Conservation (phyloP, 768 basidiomycete species). For the Hericium rajendrae region DNA sequence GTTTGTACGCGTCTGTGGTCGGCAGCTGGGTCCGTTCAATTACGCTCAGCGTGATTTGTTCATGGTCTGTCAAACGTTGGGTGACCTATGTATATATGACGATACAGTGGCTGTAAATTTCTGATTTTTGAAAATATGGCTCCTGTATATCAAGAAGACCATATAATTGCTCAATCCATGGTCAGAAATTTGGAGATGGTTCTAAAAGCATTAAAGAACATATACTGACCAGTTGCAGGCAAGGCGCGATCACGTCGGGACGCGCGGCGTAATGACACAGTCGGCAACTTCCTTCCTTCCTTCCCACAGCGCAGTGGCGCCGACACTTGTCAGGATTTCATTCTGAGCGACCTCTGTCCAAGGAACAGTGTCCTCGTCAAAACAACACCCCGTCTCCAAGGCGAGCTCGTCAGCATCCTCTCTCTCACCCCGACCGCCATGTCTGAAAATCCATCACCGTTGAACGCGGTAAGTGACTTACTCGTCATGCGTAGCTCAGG, state of each 20-base stretch:
- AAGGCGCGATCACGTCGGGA: background rate
- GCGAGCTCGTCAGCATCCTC: background rate
- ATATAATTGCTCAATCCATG: too few species aligned
- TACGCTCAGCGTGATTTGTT: too few species aligned
- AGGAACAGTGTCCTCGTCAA: background rate
- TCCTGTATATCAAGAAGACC: too few species aligned
- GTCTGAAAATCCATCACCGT: slow-evolving; percentile 16
- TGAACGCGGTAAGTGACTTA: slow-evolving; percentile 16
- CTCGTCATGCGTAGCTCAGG: background rate
- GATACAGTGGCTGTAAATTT: too few species aligned
- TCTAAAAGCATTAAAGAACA: too few species aligned
- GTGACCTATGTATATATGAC: too few species aligned
- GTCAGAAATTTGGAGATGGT: too few species aligned
- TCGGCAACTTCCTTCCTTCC: background rate
- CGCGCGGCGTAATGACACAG: background rate
- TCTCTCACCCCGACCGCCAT: slow-evolving; percentile 5
- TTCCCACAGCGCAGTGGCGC: background rate
- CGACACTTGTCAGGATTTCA: background rate
- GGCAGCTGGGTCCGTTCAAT: too few species aligned
- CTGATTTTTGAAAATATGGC: too few species aligned
- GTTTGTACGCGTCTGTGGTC: too few species aligned
- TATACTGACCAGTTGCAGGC: too few species aligned
- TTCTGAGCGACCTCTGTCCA: background rate
- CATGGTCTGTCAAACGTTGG: too few species aligned
- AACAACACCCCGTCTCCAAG: background rate